Conservation (phyloP, 352 stramenopile species). For the Phytophthora pinifolia region DNA sequence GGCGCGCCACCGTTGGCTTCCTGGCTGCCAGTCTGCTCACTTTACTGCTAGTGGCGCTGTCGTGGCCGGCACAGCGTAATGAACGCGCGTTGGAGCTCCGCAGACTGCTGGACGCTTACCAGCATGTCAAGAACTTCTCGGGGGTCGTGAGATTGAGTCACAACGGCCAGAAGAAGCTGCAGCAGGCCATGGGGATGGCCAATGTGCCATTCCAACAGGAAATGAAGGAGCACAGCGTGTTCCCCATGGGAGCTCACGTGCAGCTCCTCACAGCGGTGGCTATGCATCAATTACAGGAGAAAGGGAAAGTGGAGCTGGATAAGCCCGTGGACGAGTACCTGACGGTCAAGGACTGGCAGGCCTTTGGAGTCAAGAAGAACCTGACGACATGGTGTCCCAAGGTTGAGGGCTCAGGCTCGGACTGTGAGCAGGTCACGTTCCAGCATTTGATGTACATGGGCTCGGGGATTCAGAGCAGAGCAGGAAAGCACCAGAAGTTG, state of each 20-base stretch:
- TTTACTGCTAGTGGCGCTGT: conserved; percentile 37
- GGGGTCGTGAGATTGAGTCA: conserved; percentile 52
- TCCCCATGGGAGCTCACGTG: conserved; percentile 58
- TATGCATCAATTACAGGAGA: conserved; percentile 66
- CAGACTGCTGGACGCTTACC: conserved; percentile 33
- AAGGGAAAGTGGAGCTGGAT: conserved; percentile 35
- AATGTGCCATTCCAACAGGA: conserved; percentile 48
- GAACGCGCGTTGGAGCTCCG: conserved; percentile 32
- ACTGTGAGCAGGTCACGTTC: conserved; percentile 60
- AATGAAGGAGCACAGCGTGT: conserved; percentile 52
- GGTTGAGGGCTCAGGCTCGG: conserved; percentile 5
- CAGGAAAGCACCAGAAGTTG: conserved; percentile 1
- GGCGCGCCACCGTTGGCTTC: conserved; percentile 41
- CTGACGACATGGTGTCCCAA: conserved; percentile 53
- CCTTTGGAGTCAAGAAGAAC: conserved; percentile 48
- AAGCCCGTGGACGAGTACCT: conserved; percentile 38
- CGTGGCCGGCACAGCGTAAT: conserved; percentile 33
- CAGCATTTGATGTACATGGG: conserved; percentile 66
- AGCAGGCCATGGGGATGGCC: conserved; percentile 42
- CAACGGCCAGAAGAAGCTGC: conserved; percentile 51
- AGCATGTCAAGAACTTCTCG: conserved; percentile 44
- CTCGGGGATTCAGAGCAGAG: conserved; percentile 40
- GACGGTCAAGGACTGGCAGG: conserved; percentile 38
- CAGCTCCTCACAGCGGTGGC: conserved; percentile 57
- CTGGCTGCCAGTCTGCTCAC: conserved; percentile 34